These are phyloP conservation scores for Hericium rajendrae DNA, from an alignment of 768 basidiomycete species.

Conservation along the genomic window DNA sequence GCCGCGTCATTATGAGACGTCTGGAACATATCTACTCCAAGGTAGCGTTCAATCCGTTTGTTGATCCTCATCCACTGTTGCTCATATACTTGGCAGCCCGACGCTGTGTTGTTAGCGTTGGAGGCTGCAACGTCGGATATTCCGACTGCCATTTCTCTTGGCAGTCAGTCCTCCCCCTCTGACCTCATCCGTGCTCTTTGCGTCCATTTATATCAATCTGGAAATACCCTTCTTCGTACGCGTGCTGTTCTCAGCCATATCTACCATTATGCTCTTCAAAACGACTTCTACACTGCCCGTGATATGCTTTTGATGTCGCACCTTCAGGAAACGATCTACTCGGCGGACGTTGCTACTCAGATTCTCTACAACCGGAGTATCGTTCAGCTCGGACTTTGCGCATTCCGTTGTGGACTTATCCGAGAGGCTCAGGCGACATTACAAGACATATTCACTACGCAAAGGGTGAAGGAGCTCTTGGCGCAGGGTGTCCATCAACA, in stretches of 20 bases:
- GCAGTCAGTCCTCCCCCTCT: constrained; percentile 46
- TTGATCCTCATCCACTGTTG: not conserved
- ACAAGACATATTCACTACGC: constrained; percentile 93
- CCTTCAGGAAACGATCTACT: constrained; percentile 91
- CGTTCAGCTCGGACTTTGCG: constrained; percentile 93
- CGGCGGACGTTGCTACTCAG: constrained; percentile 93
- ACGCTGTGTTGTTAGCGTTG: constrained; percentile 83
- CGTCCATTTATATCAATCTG: constrained; percentile 86
- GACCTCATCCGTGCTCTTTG: constrained; percentile 83
- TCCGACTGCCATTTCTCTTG: constrained; percentile 53
- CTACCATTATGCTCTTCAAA: constrained; percentile 93
- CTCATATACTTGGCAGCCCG: constrained; percentile 50
- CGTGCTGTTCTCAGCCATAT: constrained; percentile 97
- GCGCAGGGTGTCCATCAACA: constrained; percentile 95
- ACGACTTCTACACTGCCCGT: constrained; percentile 92
- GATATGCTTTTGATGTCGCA: constrained; percentile 99
- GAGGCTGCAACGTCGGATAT: constrained; percentile 59
- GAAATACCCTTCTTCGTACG: constrained; percentile 86
- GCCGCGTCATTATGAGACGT: constrained; percentile 87
- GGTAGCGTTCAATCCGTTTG: constrained; percentile 32
- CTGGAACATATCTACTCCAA: constrained; percentile 98
- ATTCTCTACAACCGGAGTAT: constrained; percentile 97
- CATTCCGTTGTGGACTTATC: constrained; percentile 92
- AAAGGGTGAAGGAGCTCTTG: constrained; percentile 92
- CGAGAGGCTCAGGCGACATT: constrained; percentile 88